phyloP scores from a whole-genome alignment of 371 early-diverging fungal species.

The Blakeslea trispora region DNA sequence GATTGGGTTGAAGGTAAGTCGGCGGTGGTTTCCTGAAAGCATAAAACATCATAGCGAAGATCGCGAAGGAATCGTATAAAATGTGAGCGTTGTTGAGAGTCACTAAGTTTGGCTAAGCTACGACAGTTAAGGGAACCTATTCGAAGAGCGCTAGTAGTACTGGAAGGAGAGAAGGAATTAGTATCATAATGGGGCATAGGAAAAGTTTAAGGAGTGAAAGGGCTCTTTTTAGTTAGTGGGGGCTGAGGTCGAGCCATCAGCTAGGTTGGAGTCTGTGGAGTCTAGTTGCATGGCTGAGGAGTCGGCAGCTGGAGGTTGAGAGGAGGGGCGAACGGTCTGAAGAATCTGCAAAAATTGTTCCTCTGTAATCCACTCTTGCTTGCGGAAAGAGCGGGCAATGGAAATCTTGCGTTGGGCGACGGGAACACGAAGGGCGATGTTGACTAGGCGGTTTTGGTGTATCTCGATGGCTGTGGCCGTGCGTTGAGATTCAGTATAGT shows the following conservation, averaged over 20 bases:
- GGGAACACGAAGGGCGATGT: not conserved
- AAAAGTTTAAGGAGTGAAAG: not conserved
- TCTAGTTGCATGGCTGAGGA: too few relatives aligned
- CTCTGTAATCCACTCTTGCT: not conserved
- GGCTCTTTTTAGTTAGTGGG: not conserved
- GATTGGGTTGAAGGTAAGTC: not conserved
- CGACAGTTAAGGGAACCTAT: slow-evolving; percentile 12
- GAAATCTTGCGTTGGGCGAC: not conserved
- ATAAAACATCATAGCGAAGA: slow-evolving; percentile 5
- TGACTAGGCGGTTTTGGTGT: not conserved
- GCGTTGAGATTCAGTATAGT: not conserved
- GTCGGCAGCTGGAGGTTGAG: too few relatives aligned
- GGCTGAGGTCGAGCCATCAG: too few relatives aligned
- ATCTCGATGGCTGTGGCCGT: not conserved
- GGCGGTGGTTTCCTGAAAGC: slow-evolving; percentile 14
- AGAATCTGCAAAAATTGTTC: too few relatives aligned
- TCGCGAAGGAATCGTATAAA: too few relatives aligned
- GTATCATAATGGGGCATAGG: not conserved
- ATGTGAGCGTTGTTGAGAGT: too few relatives aligned
- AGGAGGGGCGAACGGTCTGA: too few relatives aligned
- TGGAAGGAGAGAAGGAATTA: not conserved
- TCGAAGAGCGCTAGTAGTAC: not conserved
- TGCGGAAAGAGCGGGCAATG: not conserved
- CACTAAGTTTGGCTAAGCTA: too few relatives aligned
- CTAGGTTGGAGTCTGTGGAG: too few relatives aligned